Evolutionary conservation across 2,329 filamentous ascomycete genomes (phyloP), one percentile per base, ranked within the genome.

Genomic region (Botrytis medusae): DNA sequence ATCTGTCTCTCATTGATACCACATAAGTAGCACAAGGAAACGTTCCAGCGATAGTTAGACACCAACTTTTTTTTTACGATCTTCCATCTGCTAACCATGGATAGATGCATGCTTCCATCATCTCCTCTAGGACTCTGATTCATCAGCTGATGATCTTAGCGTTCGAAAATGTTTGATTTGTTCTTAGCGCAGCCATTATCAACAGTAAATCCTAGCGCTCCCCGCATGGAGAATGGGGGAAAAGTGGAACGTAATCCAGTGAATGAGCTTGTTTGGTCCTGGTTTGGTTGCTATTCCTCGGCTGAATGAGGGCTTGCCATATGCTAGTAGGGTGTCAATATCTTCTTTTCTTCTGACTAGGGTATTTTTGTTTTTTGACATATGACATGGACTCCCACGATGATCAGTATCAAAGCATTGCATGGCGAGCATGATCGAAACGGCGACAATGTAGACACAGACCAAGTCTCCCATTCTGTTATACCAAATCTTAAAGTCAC

Each of bases 101-200:
- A 42, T 68, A 42, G 37, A 6, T 29, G 34, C 65, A 68, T 68
- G 65, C 48, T 42, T 68, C 65, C 65, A 32, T 9, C 34, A 22
- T 29, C 65, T 54, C 34, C 48, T 25, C 65, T 4, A 10, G 64
- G 65, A 40, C 65, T 57, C 34, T 22, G 34, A 57, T 57, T 68
- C 34, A 68, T 42, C 65, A 68, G 65, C 65, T 68, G 65, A 57
- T 68, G n/a, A 68, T 42, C 9, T 68, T 68, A 68, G 65, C 48
- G 65, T 57, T 42, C 5, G 25, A 22, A 42, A n/a, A 57, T 22
- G 20, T 68, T 40, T 57, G 64, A 57, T 54, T 42, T n/a, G n/a
- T 57, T 34, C 44, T 65, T 65, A 46, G 62, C 20, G 42, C 62
- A 64, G 62, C 32, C 44, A 51, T 68, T 18, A 42, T 42, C n/a